Evolutionary conservation across 352 stramenopile genomes (phyloP).

Genomic region (Globisporangium paroecandrum): DNA sequence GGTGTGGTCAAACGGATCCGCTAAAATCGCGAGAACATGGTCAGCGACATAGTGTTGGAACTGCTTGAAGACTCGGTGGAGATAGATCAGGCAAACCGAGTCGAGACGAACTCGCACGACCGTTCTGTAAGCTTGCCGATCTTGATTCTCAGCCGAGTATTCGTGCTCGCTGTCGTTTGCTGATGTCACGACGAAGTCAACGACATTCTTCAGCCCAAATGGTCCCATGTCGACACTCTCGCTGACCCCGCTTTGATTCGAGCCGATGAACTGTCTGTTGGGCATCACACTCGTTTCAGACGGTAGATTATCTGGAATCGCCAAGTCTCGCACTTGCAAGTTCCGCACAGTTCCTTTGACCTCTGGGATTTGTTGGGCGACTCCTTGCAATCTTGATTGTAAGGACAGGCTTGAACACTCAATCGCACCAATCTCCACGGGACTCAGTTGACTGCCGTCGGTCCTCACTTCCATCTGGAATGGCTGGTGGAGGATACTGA

Average conservation of each 20-base stretch:
- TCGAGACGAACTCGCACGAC: constrained; percentile 61
- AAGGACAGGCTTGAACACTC: constrained; percentile 20
- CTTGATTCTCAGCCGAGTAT: constrained; percentile 10
- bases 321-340: constrained; percentile 67
- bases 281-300: constrained; percentile 33
- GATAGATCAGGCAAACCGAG: constrained; percentile 75
- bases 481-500: constrained; percentile 42
- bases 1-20: constrained; percentile 26
- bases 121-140: constrained; percentile 16
- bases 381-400: constrained; percentile 11
- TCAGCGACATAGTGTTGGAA: constrained; percentile 75
- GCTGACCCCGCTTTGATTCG: constrained; percentile 45
- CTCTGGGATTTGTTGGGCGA: constrained; percentile 12
- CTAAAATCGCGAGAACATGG: constrained; percentile 34
- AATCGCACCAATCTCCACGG: constrained; percentile 18
- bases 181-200: constrained; percentile 54
- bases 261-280: constrained; percentile 71
- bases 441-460: background rate
- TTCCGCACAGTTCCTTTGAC: constrained; percentile 70
- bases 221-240: constrained; percentile 34
- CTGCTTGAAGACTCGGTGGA: constrained; percentile 87
- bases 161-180: background rate
- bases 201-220: constrained; percentile 59
- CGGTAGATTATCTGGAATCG: constrained; percentile 34
- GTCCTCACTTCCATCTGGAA: constrained; percentile 13